Evolutionary conservation across 305 asterid species (phyloP).

Genomic region (Fraxinus albicans): DNA sequence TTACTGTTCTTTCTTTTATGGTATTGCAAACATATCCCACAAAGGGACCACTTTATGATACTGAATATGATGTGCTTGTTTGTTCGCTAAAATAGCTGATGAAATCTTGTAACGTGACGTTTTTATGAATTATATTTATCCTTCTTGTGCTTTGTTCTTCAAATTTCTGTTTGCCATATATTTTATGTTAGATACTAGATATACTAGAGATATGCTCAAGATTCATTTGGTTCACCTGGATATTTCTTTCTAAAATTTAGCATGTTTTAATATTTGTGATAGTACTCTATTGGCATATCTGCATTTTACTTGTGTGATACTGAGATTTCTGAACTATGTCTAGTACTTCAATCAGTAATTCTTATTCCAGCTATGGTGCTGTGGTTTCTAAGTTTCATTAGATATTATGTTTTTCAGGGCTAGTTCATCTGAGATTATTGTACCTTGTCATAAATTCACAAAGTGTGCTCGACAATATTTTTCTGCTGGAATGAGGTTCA

Average conservation of each 20-base stretch:
- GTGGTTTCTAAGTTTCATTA: not conserved
- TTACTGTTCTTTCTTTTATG: not conserved
- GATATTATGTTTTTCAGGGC: slow-evolving; percentile 50
- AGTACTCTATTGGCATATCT: not conserved
- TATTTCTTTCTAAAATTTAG: not conserved
- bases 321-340: not conserved
- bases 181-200: not conserved
- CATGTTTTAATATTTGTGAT: not conserved
- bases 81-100: not conserved
- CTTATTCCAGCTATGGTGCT: not conserved
- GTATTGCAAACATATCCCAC: not conserved
- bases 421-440: slow-evolving; percentile 73
- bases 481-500: slow-evolving; percentile 87
- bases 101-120: not conserved
- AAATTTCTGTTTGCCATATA: not conserved
- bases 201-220: not conserved
- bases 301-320: not conserved
- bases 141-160: not conserved
- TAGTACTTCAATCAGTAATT: not conserved
- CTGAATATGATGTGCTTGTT: not conserved
- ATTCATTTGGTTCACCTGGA: not conserved
- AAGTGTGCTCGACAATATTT: slow-evolving; percentile 60
- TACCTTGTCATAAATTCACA: slow-evolving; percentile 68
- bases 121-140: not conserved
- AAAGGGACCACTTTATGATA: not conserved